These are phyloP conservation scores for Aspergillus asperescens DNA, from an alignment of 495 filamentous ascomycete species.

Conservation along the genomic window DNA sequence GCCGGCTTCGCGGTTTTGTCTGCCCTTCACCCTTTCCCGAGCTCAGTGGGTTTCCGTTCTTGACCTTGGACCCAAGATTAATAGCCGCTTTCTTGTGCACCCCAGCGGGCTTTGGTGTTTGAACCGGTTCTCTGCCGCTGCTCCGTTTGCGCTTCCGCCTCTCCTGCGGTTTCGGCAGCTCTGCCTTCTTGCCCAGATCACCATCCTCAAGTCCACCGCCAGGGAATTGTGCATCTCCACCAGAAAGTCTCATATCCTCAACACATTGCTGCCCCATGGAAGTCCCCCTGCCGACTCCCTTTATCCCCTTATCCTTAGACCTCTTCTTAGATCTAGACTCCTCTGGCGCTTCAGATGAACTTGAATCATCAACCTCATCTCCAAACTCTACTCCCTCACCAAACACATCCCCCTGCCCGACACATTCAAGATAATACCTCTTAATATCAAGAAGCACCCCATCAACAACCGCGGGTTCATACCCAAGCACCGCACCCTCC, in stretches of 20 bases:
- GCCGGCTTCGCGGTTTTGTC: not conserved
- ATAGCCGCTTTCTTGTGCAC: not conserved
- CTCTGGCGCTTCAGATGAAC: too few relatives aligned
- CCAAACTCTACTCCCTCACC: slow-evolving; percentile 17
- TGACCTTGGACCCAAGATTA: not conserved
- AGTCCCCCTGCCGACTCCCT: too few relatives aligned
- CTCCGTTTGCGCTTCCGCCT: slow-evolving; percentile 17
- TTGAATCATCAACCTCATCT: slow-evolving; percentile 21
- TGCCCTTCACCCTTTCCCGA: not conserved
- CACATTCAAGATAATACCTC: slow-evolving; percentile 18
- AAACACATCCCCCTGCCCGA: not conserved
- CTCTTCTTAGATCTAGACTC: too few relatives aligned
- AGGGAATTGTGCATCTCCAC: not conserved
- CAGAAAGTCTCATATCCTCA: not conserved
- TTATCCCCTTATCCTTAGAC: too few relatives aligned
- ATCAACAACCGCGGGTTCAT: slow-evolving; percentile 9
- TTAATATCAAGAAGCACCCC: slow-evolving; percentile 21
- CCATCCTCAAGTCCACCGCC: not conserved
- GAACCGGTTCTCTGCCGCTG: not conserved
- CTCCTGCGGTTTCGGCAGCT: slow-evolving; percentile 9
- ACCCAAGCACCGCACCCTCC: slow-evolving; percentile 10
- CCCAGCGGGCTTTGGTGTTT: not conserved
- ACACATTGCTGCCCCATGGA: not conserved
- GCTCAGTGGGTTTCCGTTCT: not conserved
- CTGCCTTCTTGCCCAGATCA: not conserved